A percentile compares a stretch with the other conserved stretches of the same genome.
phyloP scores from a whole-genome alignment of 148 eudicot species.

The Chenopodium suecicum region DNA sequence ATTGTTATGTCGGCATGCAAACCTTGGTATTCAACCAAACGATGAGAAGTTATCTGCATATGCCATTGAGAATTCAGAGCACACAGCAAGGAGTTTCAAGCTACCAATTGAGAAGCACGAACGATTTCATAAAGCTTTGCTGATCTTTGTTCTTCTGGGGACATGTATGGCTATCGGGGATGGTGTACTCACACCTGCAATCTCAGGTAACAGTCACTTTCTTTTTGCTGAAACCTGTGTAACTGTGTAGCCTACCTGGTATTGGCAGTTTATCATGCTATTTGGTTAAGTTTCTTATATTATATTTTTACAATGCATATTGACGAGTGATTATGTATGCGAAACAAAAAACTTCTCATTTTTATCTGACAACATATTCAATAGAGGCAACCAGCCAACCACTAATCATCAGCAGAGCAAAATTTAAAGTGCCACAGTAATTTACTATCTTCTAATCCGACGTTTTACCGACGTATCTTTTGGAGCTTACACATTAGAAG shows the following conservation, averaged over 20 bases:
- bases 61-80: conserved; percentile 36
- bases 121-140: conserved; percentile 44
- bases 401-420: background rate
- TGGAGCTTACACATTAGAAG: background rate
- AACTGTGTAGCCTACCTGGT: background rate
- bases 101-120: conserved; percentile 48
- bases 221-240: background rate
- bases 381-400: background rate
- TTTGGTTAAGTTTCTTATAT: background rate
- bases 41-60: conserved; percentile 49
- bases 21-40: conserved; percentile 51
- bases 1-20: conserved; percentile 55
- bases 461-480: background rate
- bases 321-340: background rate
- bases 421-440: no score
- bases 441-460: background rate
- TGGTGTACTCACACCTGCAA: conserved; percentile 67
- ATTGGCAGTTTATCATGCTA: background rate
- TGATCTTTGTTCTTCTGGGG: conserved; percentile 61
- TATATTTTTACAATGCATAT: no score
- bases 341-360: background rate
- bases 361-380: background rate
- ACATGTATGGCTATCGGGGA: conserved; percentile 72
- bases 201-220: conserved; percentile 42
- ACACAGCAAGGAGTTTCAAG: conserved; percentile 41